Percentiles rank a stretch among this genome's conserved stretches.
Conservation (phyloP, 129 eudicot species). For the Escallonia herrerae region DNA sequence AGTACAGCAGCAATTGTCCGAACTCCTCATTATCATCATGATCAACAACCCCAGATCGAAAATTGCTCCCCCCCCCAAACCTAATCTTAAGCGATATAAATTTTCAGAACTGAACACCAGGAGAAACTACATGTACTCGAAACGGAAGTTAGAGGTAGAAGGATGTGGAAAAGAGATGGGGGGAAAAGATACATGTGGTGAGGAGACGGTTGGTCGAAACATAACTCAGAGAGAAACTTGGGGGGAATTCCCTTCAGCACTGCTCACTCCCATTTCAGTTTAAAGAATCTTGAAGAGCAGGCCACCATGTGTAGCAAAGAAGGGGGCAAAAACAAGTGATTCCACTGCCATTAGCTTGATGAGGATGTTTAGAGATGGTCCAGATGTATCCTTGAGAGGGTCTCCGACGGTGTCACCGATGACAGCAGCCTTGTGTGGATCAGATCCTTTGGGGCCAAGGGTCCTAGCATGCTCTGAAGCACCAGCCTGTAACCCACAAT, state of each 20-base stretch:
- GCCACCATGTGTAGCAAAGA: constrained; percentile 90
- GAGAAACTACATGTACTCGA: constrained; percentile 21
- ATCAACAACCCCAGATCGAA: constrained; percentile 22
- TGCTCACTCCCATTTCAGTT: constrained; percentile 1
- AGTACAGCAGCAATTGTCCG: no score
- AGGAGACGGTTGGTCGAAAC: no score
- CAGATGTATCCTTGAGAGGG: constrained; percentile 93
- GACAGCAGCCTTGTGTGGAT: constrained; percentile 90
- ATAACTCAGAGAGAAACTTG: no score
- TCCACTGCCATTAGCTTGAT: constrained; percentile 97
- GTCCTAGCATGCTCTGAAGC: constrained; percentile 69
- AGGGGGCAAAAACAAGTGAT: constrained; percentile 89
- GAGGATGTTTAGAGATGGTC: constrained; percentile 85
- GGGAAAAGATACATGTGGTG: background rate
- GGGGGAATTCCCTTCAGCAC: no score
- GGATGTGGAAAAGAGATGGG: background rate
- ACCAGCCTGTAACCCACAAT: constrained; percentile 58
- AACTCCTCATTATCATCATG: constrained; percentile 1
- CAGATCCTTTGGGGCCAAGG: constrained; percentile 94
- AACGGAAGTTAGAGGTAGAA: constrained; percentile 1
- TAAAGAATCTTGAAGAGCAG: constrained; percentile 70
- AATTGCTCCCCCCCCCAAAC: constrained; percentile 24
- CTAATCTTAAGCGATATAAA: constrained; percentile 10
- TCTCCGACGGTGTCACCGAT: constrained; percentile 94
- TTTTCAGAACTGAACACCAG: constrained; percentile 7